These are phyloP conservation scores for Starmerella geochares DNA, from an alignment of 805 yeast species.

Conservation along the genomic window DNA sequence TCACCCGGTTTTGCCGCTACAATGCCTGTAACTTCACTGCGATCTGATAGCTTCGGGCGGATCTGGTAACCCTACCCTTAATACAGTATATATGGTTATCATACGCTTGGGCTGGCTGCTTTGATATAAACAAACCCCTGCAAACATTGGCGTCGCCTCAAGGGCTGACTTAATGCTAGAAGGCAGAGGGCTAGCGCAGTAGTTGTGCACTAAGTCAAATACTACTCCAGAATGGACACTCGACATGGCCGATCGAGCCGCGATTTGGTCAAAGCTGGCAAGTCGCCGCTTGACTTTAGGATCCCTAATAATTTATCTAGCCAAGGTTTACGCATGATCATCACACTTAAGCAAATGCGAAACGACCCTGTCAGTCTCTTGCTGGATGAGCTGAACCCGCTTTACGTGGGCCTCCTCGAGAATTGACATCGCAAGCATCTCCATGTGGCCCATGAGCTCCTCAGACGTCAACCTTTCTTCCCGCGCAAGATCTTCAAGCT, in stretches of 20 bases:
- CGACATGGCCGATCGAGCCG: too few species aligned
- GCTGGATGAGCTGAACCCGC: slow-evolving; percentile 5
- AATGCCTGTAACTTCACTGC: background rate
- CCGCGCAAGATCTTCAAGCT: background rate
- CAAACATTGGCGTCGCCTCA: too few species aligned
- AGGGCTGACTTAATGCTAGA: background rate
- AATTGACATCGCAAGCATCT: background rate
- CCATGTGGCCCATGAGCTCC: background rate
- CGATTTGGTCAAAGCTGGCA: too few species aligned
- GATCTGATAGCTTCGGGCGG: background rate
- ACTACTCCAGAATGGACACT: too few species aligned
- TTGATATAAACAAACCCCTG: background rate
- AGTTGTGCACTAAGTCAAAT: too few species aligned
- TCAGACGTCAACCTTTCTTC: background rate
- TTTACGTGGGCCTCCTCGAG: slow-evolving; percentile 6
- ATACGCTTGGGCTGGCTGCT: background rate
- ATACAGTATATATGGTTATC: background rate
- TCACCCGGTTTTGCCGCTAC: background rate
- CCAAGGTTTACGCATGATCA: too few species aligned
- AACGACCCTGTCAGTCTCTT: slow-evolving; percentile 10
- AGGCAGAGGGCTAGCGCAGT: too few species aligned
- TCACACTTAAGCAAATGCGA: background rate
- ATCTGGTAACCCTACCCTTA: slow-evolving; percentile 2
- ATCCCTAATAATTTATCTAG: too few species aligned
- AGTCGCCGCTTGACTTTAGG: background rate